phyloP scores from a whole-genome alignment of 1,139 yeast species.

The Saccharomyces hybrid region DNA sequence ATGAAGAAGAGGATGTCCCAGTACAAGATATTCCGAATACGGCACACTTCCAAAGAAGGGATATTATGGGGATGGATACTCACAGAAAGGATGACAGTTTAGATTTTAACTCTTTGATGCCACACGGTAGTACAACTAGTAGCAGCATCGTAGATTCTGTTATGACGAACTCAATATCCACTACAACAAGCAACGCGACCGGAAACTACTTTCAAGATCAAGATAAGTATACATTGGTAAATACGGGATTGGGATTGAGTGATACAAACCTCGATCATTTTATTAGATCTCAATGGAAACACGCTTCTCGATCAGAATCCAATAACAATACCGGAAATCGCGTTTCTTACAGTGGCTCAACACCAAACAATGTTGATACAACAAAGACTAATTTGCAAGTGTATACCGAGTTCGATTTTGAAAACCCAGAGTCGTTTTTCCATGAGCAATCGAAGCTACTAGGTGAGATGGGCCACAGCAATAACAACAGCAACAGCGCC shows the following conservation, averaged over 20 bases:
- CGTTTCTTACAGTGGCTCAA: background rate
- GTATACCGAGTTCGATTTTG: constrained; percentile 25
- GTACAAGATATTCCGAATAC: background rate
- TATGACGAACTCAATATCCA: constrained; percentile 21
- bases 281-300: constrained; percentile 1
- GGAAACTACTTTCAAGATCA: constrained; percentile 10
- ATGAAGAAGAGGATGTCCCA: constrained; percentile 13
- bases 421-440: constrained; percentile 15
- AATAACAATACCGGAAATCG: background rate
- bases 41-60: background rate
- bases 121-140: constrained; percentile 18
- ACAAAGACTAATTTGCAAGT: constrained; percentile 12
- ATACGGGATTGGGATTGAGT: constrained; percentile 9
- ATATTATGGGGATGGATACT: background rate
- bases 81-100: constrained; percentile 4
- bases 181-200: constrained; percentile 11
- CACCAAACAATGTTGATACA: background rate
- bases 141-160: constrained; percentile 24
- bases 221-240: constrained; percentile 7
- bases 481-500: constrained; percentile 3
- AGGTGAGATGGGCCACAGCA: constrained; percentile 1
- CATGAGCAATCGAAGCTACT: constrained; percentile 9
- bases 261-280: constrained; percentile 8
- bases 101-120: constrained; percentile 4
- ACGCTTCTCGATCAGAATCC: background rate